Percentiles rank a stretch among this genome's conserved stretches.
Evolutionary conservation across 306 rosid species (phyloP).

Genomic region (Cajanus cajan): DNA sequence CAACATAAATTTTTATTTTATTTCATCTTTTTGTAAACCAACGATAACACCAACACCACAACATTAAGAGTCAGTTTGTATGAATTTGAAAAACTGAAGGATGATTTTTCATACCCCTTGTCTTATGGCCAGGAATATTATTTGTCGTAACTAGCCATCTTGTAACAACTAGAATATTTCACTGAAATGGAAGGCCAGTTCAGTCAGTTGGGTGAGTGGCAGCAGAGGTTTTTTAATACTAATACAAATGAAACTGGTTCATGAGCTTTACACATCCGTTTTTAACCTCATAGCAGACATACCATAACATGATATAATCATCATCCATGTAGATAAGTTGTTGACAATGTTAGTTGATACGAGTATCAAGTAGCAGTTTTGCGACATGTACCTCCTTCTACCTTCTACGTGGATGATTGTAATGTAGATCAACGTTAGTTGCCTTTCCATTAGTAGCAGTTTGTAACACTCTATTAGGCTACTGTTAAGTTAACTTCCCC

Average conservation of each 20-base stretch:
- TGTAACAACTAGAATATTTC: neutral
- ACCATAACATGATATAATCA: neutral
- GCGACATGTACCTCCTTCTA: neutral
- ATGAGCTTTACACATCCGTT: neutral
- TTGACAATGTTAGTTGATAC: neutral
- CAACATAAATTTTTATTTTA: neutral
- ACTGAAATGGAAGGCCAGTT: neutral
- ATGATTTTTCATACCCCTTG: neutral
- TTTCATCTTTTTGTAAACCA: neutral
- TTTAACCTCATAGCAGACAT: neutral
- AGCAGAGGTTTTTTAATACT: neutral
- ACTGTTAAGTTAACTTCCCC: conserved; percentile 7
- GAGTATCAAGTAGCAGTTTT: neutral
- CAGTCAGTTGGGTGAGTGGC: neutral
- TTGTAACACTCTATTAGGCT: neutral
- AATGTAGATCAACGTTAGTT: neutral
- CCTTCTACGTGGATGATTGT: neutral
- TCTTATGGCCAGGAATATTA: neutral
- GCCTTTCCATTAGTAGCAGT: neutral
- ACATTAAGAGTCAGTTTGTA: neutral
- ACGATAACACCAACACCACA: neutral
- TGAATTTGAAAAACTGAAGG: neutral
- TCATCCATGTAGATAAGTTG: neutral
- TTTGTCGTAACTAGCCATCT: neutral
- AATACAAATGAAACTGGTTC: neutral